These are phyloP conservation scores for Didymella pomorum DNA, from an alignment of 2,329 filamentous ascomycete species.

Conservation along the genomic window DNA sequence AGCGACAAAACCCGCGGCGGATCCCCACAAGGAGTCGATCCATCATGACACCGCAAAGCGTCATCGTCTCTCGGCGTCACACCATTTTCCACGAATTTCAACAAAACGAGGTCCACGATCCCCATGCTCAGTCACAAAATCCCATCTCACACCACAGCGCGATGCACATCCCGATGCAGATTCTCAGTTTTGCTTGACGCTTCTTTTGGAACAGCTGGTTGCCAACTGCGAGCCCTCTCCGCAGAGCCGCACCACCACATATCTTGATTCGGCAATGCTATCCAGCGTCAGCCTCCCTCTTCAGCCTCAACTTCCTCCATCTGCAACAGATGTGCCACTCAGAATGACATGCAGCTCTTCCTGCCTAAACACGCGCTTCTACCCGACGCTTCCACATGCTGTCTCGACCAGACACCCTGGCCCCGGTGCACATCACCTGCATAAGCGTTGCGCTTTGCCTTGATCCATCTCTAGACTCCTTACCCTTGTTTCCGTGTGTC, in stretches of 20 bases:
- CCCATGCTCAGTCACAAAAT: conserved; percentile 6
- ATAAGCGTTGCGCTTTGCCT: conserved; percentile 1
- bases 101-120: conserved; percentile 2
- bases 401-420: not conserved
- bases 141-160: conserved; percentile 8
- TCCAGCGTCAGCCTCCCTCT: conserved; percentile 11
- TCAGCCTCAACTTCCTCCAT: conserved; percentile 7
- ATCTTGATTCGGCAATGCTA: conserved; percentile 1
- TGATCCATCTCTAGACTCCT: not conserved
- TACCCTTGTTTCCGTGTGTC: conserved; percentile 17
- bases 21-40: conserved; percentile 5
- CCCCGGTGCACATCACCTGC: conserved; percentile 19
- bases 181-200: not conserved
- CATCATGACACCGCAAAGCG: conserved; percentile 5
- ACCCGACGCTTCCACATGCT: conserved; percentile 5
- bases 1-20: conserved; percentile 2
- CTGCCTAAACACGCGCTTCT: conserved; percentile 6
- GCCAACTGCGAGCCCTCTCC: not conserved
- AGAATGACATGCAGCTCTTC: conserved; percentile 1
- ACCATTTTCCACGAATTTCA: conserved; percentile 6
- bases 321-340: not conserved
- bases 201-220: not conserved
- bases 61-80: conserved; percentile 12
- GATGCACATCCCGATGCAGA: conserved; percentile 5
- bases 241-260: conserved; percentile 18